These are phyloP conservation scores for Carpediemonas membranifera DNA, from an alignment of 78 protist genomes.

Conservation along the genomic window DNA sequence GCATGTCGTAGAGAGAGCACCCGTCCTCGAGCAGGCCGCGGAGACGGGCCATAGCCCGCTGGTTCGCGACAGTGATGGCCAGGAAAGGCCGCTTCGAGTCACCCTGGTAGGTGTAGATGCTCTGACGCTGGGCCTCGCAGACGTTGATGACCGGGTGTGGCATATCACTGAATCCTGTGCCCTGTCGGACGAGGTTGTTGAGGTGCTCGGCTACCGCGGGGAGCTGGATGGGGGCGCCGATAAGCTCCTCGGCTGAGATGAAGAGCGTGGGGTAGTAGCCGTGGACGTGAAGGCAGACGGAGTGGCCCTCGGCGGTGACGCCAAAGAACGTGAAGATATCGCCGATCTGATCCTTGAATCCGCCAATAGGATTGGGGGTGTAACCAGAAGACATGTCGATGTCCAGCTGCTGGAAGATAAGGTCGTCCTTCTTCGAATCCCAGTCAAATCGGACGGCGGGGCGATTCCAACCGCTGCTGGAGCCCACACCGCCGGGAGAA, in stretches of 20 bases:
- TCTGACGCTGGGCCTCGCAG: not conserved
- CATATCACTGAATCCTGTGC: not conserved
- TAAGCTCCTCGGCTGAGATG: conserved; percentile 1
- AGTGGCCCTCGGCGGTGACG: conserved; percentile 72
- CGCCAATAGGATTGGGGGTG: too few species aligned
- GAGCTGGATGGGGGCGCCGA: not conserved
- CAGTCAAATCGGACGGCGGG: too few species aligned
- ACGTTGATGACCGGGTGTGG: not conserved
- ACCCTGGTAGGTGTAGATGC: not conserved
- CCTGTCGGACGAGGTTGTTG: not conserved
- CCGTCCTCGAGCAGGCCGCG: not conserved
- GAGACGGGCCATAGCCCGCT: not conserved
- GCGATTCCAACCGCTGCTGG: too few species aligned
- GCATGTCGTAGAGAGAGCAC: not conserved
- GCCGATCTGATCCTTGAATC: too few species aligned
- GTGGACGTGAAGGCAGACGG: conserved; percentile 72
- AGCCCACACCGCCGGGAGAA: too few species aligned
- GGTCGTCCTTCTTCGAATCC: too few species aligned
- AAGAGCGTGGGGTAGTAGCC: conserved; percentile 92
- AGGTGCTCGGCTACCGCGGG: not conserved
- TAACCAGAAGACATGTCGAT: too few species aligned
- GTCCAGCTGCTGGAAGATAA: too few species aligned
- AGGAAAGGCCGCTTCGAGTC: not conserved
- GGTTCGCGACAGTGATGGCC: not conserved
- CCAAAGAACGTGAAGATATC: conserved; percentile 86